Percentiles rank a stretch among this genome's conserved stretches.
Conservation (phyloP, 2,329 filamentous ascomycete species). For the Lecanosticta acicola region DNA sequence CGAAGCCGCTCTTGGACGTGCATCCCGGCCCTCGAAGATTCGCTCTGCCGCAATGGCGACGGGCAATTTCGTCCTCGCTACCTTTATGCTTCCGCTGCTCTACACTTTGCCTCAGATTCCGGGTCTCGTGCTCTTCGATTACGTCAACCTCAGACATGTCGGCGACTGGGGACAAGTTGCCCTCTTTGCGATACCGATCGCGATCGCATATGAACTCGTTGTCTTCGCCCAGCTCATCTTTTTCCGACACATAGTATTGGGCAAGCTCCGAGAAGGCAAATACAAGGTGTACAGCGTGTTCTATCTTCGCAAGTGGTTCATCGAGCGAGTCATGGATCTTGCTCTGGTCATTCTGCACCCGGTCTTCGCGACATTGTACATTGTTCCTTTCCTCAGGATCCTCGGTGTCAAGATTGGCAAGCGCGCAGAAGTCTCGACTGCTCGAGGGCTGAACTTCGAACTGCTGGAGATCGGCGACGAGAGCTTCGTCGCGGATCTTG, state of each 20-base stretch:
- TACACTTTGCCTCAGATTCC: constrained; percentile 20
- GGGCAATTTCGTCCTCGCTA: constrained; percentile 14
- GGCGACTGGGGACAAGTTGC: constrained; percentile 20
- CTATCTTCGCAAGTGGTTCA: constrained; percentile 23
- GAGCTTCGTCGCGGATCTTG: constrained; percentile 21
- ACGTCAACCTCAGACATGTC: constrained; percentile 12
- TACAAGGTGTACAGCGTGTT: constrained; percentile 21
- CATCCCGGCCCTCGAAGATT: constrained; percentile 15
- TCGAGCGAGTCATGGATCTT: constrained; percentile 23
- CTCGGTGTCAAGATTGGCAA: constrained; percentile 24
- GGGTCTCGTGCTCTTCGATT: constrained; percentile 20
- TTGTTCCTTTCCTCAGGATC: constrained; percentile 21
- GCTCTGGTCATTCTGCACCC: constrained; percentile 22
- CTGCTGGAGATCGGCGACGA: constrained; percentile 22
- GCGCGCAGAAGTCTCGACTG: constrained; percentile 22
- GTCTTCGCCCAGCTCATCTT: constrained; percentile 20
- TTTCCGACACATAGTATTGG: constrained; percentile 16
- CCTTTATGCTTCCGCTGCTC: constrained; percentile 16
- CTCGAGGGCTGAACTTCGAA: constrained; percentile 20
- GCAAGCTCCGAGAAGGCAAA: constrained; percentile 16
- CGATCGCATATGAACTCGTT: constrained; percentile 18
- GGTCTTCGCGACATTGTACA: constrained; percentile 24
- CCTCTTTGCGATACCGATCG: constrained; percentile 17
- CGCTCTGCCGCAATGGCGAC: constrained; percentile 13
- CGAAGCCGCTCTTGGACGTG: constrained; percentile 4